Evolutionary conservation across 257 asterid genomes (phyloP), one percentile per base, ranked within the genome.

Genomic region (Solanum tarijense): DNA sequence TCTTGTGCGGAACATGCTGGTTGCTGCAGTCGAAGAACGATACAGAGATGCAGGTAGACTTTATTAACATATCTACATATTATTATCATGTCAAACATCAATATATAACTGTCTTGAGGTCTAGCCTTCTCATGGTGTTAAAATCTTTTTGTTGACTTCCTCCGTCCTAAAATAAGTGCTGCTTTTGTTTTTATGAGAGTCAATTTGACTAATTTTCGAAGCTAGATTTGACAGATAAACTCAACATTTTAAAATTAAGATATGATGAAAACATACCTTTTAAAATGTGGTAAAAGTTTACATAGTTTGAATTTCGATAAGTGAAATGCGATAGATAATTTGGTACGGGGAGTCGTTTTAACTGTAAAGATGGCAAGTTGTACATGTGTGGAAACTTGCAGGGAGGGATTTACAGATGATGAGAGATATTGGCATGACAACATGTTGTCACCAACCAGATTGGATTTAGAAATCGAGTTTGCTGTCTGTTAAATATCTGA

Each of bases 11-110:
- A 91, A 91, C 85, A 93, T 93, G 95, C 86, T 91, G 85, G 84
- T 90, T 87, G 95, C 95, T 88, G 95, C 91, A 18, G 89, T 93
- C 5, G 95, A 93, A 88, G 95, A 91, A 87, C 94, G 95, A 82
- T 93, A 93, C 88, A 82, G 25, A 32, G 95, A 93, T 89, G 95
- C 95, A 88, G 95, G 95, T 93, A 82, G 2, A 12, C 48, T 71
- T 86, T 85, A 46, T 85, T 46, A 46, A 58, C 81, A 55, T 20
- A 12, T 23, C 66, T 18, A 31, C 35, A 62, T 38, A 39, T 7
- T 35, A 36, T 55, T 46, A 46, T 46, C 58, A 1, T 46, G 11
- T 8, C 48, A 60, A 69, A 27, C 36, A 46, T 46, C 4, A 46
- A 46, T 46, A 41, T 10, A 46, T 20, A 31, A 71, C 23, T 66